Evolutionary conservation across 148 eudicot species (phyloP).

Genomic region (Rhododendron molle): DNA sequence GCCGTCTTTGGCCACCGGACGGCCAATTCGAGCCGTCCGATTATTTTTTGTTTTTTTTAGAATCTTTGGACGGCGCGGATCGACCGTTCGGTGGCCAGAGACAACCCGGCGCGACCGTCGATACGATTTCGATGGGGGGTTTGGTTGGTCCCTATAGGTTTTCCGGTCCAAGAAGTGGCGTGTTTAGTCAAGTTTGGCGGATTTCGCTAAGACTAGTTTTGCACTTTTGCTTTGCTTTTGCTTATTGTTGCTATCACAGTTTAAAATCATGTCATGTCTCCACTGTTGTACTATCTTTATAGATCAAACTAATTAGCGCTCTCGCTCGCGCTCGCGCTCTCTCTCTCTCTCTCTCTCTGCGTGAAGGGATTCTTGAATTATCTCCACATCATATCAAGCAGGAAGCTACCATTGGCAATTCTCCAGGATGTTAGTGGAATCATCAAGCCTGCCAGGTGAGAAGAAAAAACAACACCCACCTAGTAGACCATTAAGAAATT

Average conservation of each 20-base stretch:
- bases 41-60: too few species aligned
- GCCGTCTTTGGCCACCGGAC: too few species aligned
- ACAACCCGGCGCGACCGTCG: too few species aligned
- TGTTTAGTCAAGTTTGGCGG: background rate
- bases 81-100: too few species aligned
- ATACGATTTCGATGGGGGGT: too few species aligned
- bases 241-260: background rate
- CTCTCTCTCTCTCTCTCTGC: too few species aligned
- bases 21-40: too few species aligned
- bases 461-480: background rate
- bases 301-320: background rate
- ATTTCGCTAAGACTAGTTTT: background rate
- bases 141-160: too few species aligned
- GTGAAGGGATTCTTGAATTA: slow-evolving; percentile 52
- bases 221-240: too few species aligned
- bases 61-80: too few species aligned
- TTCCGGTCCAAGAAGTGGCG: background rate
- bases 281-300: background rate
- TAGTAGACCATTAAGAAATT: background rate
- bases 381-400: slow-evolving; percentile 64
- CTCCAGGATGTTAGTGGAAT: slow-evolving; percentile 79
- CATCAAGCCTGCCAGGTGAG: slow-evolving; percentile 87
- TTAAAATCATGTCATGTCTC: background rate
- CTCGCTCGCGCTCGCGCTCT: background rate
- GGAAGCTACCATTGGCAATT: slow-evolving; percentile 58